phyloP scores from a whole-genome alignment of 1,284 basidiomycete genomes.

The Tetrapyrgos nigripes region DNA sequence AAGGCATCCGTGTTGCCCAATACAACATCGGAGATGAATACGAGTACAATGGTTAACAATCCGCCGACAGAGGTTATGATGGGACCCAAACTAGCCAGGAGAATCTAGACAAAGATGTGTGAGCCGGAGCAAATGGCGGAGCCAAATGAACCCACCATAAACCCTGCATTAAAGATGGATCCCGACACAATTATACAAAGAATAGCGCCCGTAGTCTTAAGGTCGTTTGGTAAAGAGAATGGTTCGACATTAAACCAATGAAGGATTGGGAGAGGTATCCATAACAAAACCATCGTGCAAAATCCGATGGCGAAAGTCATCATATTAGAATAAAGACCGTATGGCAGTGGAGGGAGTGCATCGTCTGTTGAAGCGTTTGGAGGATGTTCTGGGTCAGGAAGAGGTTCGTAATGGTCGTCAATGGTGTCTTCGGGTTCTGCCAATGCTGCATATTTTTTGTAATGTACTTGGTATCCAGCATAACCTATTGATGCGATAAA shows the following conservation, averaged over 20 bases:
- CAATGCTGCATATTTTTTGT: conserved; percentile 79
- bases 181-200: conserved; percentile 69
- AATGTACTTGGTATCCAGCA: conserved; percentile 80
- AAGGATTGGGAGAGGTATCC: conserved; percentile 75
- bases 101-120: conserved; percentile 52
- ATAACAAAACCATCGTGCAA: conserved; percentile 67
- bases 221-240: conserved; percentile 64
- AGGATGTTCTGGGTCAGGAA: conserved; percentile 43
- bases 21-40: conserved; percentile 73
- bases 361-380: conserved; percentile 26
- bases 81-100: conserved; percentile 85
- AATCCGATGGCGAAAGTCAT: conserved; percentile 74
- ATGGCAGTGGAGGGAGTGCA: conserved; percentile 63
- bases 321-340: conserved; percentile 81
- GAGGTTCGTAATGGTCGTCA: conserved; percentile 50
- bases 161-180: conserved; percentile 75
- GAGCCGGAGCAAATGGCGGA: conserved; percentile 4
- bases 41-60: conserved; percentile 84
- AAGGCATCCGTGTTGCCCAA: conserved; percentile 64
- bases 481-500: conserved; percentile 72
- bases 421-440: conserved; percentile 58
- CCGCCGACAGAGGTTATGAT: conserved; percentile 83
- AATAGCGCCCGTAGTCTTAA: conserved; percentile 53
- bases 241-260: conserved; percentile 63
- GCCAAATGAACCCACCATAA: conserved; percentile 61